Base-by-base conservation (phyloP, 2,329 filamentous ascomycete genomes). In the Botrytis hyacinthi region DNA sequence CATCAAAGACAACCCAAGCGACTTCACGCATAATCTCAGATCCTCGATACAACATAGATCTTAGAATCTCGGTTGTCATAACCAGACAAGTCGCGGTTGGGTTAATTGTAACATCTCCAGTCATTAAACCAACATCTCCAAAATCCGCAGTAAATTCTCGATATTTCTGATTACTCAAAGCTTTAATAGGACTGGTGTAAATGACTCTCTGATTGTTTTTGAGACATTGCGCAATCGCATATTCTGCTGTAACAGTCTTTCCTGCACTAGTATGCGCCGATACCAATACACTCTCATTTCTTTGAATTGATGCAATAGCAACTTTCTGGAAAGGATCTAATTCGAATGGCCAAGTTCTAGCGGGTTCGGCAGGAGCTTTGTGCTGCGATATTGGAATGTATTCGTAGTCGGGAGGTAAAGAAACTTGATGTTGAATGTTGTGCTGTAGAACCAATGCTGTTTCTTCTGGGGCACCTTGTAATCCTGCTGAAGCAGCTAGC, bases 11-110 rank as follows among this genome's bases (percentile, higher is more conserved):
- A 2, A 99, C 97, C 96, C 96, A 99, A 22, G 93, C 95, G 2
- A 99, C 97, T 85, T 99, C 96, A 78, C 96, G 94, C 95, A 99
- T 99, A 77, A 99, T 98, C 84, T 99, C 96, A 0, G 96, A 98
- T 74, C 96, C 96, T 78, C 96, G 90, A 83, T 99, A 99, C 84
- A 99, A 82, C 96, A 99, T 99, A 29, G 95, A 98, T 67, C 96
- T 92, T 81, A 99, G 84, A 94, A 99, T 99, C 85, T 99, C 96
- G 0, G 96, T 99, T 0, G 96, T 99, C 96, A 99, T 99, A 80
- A 99, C 96, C 74, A 99, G 86, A 82, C 96, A 99, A 74, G 95
- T 98, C 22, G 96, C 96, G 5, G 96, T 98, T 6, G 97, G 97
- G 82, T 99, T 99, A 83, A 99, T 99, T 37, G 96, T 99, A 76